Base-by-base conservation (phyloP, 176 grass and related monocot species). In the Rhynchospora pubera region DNA sequence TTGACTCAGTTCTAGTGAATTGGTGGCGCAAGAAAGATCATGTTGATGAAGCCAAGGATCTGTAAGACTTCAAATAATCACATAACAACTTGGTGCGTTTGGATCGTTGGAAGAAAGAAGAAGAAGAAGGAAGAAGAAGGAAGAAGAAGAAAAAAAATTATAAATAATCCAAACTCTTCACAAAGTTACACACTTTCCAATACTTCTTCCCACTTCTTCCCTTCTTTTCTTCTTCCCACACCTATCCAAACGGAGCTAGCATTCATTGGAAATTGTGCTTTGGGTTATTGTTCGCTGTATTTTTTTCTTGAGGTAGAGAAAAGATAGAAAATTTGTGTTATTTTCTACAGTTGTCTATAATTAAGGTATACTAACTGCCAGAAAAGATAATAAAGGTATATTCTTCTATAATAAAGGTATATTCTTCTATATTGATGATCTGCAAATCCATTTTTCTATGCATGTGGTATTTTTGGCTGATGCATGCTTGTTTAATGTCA, bases 1-100 rank as follows among this genome's bases (percentile, higher is more conserved):
- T 95, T 0, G 89, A 98, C 75, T 94, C 96, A 34, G 77, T 90
- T 79, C 50, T 90, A 60, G 92, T 95, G 61, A 95, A 93, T 73
- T 91, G 87, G 87, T 98, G 96, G 92, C 84, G 85, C 44, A 45
- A 74, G 65, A 93, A 89, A 70, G 96, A 93, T 88, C 84, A 89
- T 79, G 72, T 82, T 57, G 9, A 69, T 44, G 67, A 59, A 84
- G 65, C 83, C 56, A 92, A 89, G 64, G 77, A 92, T 80, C 44
- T 64, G 60, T 80, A 86, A 50, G 23, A 74, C 65, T 78, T 84
- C 12, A 12, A 78, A 45, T 7, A 10, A 61, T 65, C 44, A 43
- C 18, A 80, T 57, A 62, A 13, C n/a, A 62, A 42, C 26, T 45
- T n/a, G n/a, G n/a, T n/a, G n/a, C n/a, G n/a, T n/a, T n/a, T n/a